phyloP scores from a whole-genome alignment of 2,329 filamentous ascomycete species.

The Monilinia fructicola region DNA sequence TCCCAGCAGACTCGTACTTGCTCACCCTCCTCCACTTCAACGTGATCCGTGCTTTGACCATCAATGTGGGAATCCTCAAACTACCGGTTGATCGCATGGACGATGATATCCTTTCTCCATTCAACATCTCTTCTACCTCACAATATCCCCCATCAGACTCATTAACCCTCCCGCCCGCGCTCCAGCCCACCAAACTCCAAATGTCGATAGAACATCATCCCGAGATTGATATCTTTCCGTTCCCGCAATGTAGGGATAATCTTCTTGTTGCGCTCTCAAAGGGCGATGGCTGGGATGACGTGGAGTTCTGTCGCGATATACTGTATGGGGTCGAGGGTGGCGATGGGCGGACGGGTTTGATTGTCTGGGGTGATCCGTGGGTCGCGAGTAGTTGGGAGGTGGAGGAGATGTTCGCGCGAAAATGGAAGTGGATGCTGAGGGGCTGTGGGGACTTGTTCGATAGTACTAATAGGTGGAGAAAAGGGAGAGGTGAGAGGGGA shows the following conservation, averaged over 20 bases:
- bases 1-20: conserved; percentile 35
- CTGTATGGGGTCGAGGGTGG: conserved; percentile 36
- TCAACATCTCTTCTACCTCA: conserved; percentile 6
- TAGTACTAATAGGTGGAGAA: conserved; percentile 43
- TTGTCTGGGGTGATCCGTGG: conserved; percentile 52
- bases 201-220: conserved; percentile 44
- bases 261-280: conserved; percentile 41
- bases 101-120: conserved; percentile 30
- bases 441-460: conserved; percentile 44
- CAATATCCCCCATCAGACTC: not conserved
- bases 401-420: conserved; percentile 46
- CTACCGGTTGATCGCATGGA: conserved; percentile 27
- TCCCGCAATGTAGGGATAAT: conserved; percentile 45
- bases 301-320: conserved; percentile 44
- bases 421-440: conserved; percentile 46
- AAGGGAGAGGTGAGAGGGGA: conserved; percentile 31
- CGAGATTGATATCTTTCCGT: conserved; percentile 43
- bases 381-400: conserved; percentile 50
- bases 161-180: conserved; percentile 27
- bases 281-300: conserved; percentile 40
- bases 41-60: conserved; percentile 41
- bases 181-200: conserved; percentile 45
- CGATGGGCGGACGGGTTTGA: conserved; percentile 40
- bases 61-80: conserved; percentile 41
- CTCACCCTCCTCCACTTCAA: conserved; percentile 44